Evolutionary conservation across 2,329 filamentous ascomycete species (phyloP), one percentile per base, ranked within the genome.

Genomic region (Calonectria leucothoes): DNA sequence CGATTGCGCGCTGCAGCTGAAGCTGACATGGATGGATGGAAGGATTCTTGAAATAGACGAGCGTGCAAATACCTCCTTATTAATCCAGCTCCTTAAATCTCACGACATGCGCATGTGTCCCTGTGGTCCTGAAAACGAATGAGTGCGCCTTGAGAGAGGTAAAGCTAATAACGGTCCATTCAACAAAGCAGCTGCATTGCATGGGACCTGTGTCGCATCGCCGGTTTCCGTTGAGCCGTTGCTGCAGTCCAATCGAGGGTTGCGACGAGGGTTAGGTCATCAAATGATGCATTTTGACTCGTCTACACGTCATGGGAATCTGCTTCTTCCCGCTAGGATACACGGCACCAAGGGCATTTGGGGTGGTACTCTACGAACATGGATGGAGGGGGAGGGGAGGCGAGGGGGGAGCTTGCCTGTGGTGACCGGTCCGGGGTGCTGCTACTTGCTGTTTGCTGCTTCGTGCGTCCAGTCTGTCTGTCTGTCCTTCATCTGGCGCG

Each of bases 291-390:
- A 66, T 59, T 55, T 64, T 45, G 33, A 25, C 49, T 69, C 49
- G 51, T 68, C 71, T 57, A 71, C 73, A 76, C 73, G 75, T 77
- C 72, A 75, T 75, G 69, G 74, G 57, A 70, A 65, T 76, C 52
- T 59, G 49, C 31, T 31, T 39, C 55, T n/a, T 45, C 37, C 37
- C 59, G 59, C 35, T 31, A 59, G 52, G 52, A 59, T 59, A 59
- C 20, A 59, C 52, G 52, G 52, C 52, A 59, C 49, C 27, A 33
- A 35, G 52, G 52, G 31, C 20, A 20, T 7, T 42, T n/a, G 42
- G 33, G 52, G 51, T 57, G 51, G 29, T 33, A 57, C 20, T 59
- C 52, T 35, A 33, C 52, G 31, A 33, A n/a, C 35, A 23, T 37
- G 52, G 42, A 20, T 20, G 39, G 35, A 12, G 35, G 35, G 6